Percentiles rank a stretch among this genome's conserved stretches.
Evolutionary conservation across 352 stramenopile genomes (phyloP).

Genomic region (Thalassiosira hispida): DNA sequence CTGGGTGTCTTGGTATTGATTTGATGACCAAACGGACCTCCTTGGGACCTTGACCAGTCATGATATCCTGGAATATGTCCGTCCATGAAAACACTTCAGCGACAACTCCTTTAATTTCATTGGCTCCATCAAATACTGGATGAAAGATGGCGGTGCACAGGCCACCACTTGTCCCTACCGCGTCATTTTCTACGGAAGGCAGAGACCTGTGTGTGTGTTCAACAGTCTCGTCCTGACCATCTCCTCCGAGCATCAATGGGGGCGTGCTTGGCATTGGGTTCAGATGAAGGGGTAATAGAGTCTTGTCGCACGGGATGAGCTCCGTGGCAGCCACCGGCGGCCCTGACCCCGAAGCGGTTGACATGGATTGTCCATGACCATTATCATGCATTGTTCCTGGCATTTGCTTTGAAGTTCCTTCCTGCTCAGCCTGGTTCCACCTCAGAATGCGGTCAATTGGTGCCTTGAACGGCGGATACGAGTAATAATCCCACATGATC

Average conservation of each 20-base stretch:
- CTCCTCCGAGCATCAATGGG: not conserved
- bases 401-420: too few relatives aligned
- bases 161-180: not conserved
- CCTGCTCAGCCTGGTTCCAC: not conserved
- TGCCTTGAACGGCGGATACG: conserved; percentile 10
- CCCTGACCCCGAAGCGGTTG: not conserved
- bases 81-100: conserved; percentile 21
- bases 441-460: conserved; percentile 22
- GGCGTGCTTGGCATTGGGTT: not conserved
- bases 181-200: not conserved
- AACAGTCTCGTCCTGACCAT: not conserved
- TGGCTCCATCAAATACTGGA: conserved; percentile 14
- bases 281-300: not conserved
- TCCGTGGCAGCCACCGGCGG: not conserved
- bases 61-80: not conserved
- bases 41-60: not conserved
- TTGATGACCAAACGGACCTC: conserved; percentile 9
- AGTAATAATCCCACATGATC: conserved; percentile 33
- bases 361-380: not conserved
- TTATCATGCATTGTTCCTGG: not conserved
- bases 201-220: not conserved
- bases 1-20: not conserved
- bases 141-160: conserved; percentile 10
- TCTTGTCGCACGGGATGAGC: conserved; percentile 7
- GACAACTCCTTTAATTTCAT: conserved; percentile 19